phyloP scores from a whole-genome alignment of 441 rosid species.

The Corymbia calophylla region DNA sequence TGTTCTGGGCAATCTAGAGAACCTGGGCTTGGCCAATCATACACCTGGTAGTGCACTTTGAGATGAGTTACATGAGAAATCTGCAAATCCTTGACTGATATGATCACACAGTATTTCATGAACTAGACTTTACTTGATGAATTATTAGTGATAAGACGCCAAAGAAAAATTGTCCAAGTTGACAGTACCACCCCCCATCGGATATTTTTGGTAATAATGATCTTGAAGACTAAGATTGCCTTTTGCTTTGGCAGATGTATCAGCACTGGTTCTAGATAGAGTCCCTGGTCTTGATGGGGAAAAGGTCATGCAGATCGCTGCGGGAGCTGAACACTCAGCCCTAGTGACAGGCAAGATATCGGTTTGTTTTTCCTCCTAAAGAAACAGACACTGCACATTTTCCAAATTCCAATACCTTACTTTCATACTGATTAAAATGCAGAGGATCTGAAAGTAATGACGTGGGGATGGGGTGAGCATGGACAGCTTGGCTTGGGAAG shows the following conservation, averaged over 20 bases:
- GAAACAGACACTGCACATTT: too few species aligned
- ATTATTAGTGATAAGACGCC: not conserved
- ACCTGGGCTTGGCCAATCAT: constrained; percentile 21
- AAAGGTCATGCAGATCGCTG: constrained; percentile 48
- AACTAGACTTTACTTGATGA: not conserved
- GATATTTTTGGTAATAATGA: not conserved
- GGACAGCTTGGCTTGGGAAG: constrained; percentile 86
- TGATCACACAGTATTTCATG: not conserved
- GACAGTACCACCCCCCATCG: not conserved
- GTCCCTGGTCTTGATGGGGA: constrained; percentile 35
- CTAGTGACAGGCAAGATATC: constrained; percentile 46
- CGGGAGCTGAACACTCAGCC: constrained; percentile 93
- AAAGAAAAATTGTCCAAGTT: not conserved
- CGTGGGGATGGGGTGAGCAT: constrained; percentile 99
- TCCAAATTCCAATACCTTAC: not conserved
- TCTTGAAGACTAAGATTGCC: not conserved
- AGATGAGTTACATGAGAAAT: not conserved
- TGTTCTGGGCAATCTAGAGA: constrained; percentile 29
- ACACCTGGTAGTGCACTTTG: constrained; percentile 19
- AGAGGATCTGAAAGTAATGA: constrained; percentile 55
- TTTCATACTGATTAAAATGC: not conserved
- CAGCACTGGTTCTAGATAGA: constrained; percentile 24
- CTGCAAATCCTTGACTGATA: not conserved
- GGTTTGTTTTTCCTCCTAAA: not conserved
- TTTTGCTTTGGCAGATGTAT: constrained; percentile 11